These are phyloP conservation scores for Colletotrichum gloeosporioides DNA, from an alignment of 2,329 filamentous ascomycete genomes.

Conservation along the genomic window DNA sequence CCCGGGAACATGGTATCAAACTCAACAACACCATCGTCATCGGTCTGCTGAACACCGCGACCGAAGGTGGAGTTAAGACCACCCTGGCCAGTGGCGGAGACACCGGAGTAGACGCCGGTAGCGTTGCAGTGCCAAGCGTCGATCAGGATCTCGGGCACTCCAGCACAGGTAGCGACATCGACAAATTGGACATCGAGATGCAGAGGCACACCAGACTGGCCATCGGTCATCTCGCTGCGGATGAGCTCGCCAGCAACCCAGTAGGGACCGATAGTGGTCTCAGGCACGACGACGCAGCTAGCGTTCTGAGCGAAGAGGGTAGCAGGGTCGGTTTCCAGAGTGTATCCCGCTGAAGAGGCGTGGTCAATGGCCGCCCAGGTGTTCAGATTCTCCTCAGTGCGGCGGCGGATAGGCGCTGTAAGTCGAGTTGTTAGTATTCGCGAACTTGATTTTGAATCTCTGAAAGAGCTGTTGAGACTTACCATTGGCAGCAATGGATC, in stretches of 20 bases:
- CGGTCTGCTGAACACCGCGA: constrained; percentile 20
- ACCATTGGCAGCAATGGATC: background rate
- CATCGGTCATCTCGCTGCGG: constrained; percentile 47
- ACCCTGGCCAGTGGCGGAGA: constrained; percentile 22
- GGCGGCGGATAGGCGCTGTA: background rate
- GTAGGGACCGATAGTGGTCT: background rate
- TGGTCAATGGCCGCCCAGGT: background rate
- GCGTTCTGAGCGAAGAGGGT: background rate
- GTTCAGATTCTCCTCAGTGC: background rate
- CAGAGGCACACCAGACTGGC: constrained; percentile 44
- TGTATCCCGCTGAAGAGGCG: background rate
- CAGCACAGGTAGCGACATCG: constrained; percentile 24
- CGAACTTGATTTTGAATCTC: background rate
- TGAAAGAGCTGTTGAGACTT: background rate
- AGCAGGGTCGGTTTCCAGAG: background rate
- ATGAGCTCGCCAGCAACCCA: constrained; percentile 46
- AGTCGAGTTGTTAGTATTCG: background rate
- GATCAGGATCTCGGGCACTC: constrained; percentile 15
- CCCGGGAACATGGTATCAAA: constrained; percentile 49
- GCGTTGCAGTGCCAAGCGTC: constrained; percentile 28
- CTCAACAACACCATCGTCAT: constrained; percentile 28
- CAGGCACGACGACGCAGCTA: background rate
- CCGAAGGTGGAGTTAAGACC: background rate
- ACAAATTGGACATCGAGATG: constrained; percentile 32
- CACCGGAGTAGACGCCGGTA: constrained; percentile 46